A percentile compares a stretch with the other conserved stretches of the same genome.
These are phyloP conservation scores for Saccharomycopsis selenospora DNA, from an alignment of 805 yeast species.

Conservation along the genomic window DNA sequence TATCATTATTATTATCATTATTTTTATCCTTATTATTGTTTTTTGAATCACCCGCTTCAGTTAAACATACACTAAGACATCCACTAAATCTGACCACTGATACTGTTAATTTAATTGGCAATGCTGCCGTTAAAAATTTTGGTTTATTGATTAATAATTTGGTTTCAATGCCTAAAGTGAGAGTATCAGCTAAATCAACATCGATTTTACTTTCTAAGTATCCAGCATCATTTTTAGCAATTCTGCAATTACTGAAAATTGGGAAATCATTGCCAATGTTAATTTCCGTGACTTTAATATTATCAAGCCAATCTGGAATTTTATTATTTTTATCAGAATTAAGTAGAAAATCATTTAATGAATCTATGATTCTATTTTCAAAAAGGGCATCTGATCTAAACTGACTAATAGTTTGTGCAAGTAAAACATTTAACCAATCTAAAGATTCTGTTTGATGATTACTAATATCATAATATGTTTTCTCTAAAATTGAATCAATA, in stretches of 20 bases:
- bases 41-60: constrained; percentile 19
- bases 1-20: constrained; percentile 23
- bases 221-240: constrained; percentile 43
- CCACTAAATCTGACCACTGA: constrained; percentile 90
- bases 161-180: constrained; percentile 82
- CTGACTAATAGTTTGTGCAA: constrained; percentile 86
- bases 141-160: constrained; percentile 74
- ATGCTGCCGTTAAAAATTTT: constrained; percentile 70
- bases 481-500: constrained; percentile 60
- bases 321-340: constrained; percentile 40
- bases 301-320: constrained; percentile 75
- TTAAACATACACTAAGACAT: constrained; percentile 73
- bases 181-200: constrained; percentile 80
- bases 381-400: constrained; percentile 81
- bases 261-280: constrained; percentile 95
- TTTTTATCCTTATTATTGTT: constrained; percentile 23
- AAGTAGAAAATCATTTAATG: constrained; percentile 59
- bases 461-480: constrained; percentile 85
- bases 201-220: constrained; percentile 80
- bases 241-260: constrained; percentile 86
- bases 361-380: constrained; percentile 77
- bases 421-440: constrained; percentile 93
- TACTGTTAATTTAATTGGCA: constrained; percentile 80
- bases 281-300: constrained; percentile 73
- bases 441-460: constrained; percentile 83